phyloP scores from a whole-genome alignment of 108 stramenopile species.

The Pseudonitzschia delicatissima region DNA sequence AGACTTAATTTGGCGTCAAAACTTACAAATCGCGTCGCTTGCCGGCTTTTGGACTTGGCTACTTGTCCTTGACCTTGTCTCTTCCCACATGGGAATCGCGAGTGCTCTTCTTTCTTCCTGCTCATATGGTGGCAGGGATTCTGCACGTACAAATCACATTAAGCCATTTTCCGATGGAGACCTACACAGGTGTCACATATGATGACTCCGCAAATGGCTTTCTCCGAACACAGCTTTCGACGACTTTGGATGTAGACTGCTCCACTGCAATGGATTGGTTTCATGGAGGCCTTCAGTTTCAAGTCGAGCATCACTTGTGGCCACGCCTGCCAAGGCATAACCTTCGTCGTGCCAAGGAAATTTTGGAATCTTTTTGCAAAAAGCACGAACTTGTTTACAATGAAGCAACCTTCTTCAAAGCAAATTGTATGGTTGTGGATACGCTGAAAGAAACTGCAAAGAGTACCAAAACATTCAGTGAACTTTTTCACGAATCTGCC shows the following conservation, averaged over 20 bases:
- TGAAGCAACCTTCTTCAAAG: conserved; percentile 51
- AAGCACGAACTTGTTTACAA: conserved; percentile 74
- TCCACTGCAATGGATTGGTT: conserved; percentile 86
- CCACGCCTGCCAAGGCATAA: conserved; percentile 88
- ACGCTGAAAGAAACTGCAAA: conserved; percentile 11
- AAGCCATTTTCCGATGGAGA: conserved; percentile 37
- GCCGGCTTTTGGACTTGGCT: conserved; percentile 64
- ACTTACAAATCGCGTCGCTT: conserved; percentile 53
- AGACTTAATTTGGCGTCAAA: conserved; percentile 29
- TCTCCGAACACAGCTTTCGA: conserved; percentile 55
- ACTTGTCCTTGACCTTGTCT: conserved; percentile 29
- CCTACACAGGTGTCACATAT: conserved; percentile 26
- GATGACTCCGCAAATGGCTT: conserved; percentile 53
- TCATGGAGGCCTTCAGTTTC: conserved; percentile 93
- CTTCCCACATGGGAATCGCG: conserved; percentile 49
- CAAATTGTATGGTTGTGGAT: conserved; percentile 10
- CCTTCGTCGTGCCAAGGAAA: conserved; percentile 58
- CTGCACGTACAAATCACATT: conserved; percentile 79
- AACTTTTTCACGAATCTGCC: conserved; percentile 15
- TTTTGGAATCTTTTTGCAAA: conserved; percentile 67
- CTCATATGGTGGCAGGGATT: conserved; percentile 77
- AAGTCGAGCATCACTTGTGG: conserved; percentile 90
- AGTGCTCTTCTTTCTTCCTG: conserved; percentile 60
- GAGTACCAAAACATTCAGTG: conserved; percentile 5
- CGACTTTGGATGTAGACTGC: conserved; percentile 83